Evolutionary conservation across 2,329 filamentous ascomycete species (phyloP), one percentile per base, ranked within the genome.

Genomic region (Cytospora piceae): DNA sequence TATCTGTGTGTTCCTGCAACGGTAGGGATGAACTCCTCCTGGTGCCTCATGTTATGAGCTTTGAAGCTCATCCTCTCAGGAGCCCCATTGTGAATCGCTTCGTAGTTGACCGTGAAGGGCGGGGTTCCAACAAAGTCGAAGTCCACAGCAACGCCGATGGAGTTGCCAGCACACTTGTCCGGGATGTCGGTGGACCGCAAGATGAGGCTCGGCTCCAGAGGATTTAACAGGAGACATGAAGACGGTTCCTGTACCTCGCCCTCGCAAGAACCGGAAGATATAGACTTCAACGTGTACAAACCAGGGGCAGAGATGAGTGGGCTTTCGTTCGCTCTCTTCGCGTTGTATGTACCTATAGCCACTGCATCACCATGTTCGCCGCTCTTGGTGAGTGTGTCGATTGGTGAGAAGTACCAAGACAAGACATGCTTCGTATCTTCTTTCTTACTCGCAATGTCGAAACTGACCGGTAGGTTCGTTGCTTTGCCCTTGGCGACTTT

Each of bases 131-230:
- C 90, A 49, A 99, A 83, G 74, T 98, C 93, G 58, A 99, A 80
- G 73, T 95, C 91, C 52, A 99, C 92, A 14, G 90, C 87, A 63
- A 99, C 84, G 51, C 95, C 95, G 68, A 99, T 92, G 0, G 95
- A 93, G 73, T 93, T 97, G 57, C 94, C 93, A 42, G 94, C 94
- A 75, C 95, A 99, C 75, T 96, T 96, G 77, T 99, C 95, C 61
- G 92, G 91, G 53, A 99, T 93, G 68, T 93, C 90, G 71, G 96
- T 91, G 8, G 88, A 84, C 37, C 85, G 85, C 58, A 99, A 81
- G 5, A 86, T 82, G 65, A 99, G 77, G 63, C 90, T 87, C 12
- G 95, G 95, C 77, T 97, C 90, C 0, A 95, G 89, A 6, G 95
- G 95, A 70, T 98, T 99, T 70, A 96, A 84, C 62, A 99, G 81